Evolutionary conservation across 768 basidiomycete genomes (phyloP).

Genomic region (Suillus clintonianus): DNA sequence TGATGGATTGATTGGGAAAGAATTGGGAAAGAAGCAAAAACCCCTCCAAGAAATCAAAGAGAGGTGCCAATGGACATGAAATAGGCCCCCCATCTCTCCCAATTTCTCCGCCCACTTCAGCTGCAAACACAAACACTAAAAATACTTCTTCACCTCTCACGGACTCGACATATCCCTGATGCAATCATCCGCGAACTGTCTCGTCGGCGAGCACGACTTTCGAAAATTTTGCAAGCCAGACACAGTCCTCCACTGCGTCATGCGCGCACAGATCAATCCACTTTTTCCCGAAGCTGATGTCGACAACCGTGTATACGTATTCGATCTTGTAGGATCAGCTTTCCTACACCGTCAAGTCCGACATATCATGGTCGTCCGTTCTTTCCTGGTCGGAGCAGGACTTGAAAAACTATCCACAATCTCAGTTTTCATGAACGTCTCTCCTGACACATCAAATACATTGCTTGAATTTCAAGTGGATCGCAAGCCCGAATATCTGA

Average conservation of each 20-base stretch:
- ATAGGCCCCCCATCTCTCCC: slow-evolving; percentile 86
- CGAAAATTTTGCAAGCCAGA: slow-evolving; percentile 95
- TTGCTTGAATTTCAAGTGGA: slow-evolving; percentile 40
- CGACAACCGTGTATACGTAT: slow-evolving; percentile 47
- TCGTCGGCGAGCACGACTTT: slow-evolving; percentile 93
- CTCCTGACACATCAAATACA: slow-evolving; percentile 28
- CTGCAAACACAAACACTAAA: slow-evolving; percentile 90
- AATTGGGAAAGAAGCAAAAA: too few relatives aligned
- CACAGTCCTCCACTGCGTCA: slow-evolving; percentile 67
- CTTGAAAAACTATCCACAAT: slow-evolving; percentile 76
- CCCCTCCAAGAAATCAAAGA: too few relatives aligned
- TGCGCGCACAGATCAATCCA: slow-evolving; percentile 68
- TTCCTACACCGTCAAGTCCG: slow-evolving; percentile 96
- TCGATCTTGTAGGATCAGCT: slow-evolving; percentile 84
- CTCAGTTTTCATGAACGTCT: slow-evolving; percentile 69
- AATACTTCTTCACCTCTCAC: slow-evolving; percentile 80
- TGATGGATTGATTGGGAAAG: too few relatives aligned
- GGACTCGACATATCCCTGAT: slow-evolving; percentile 73
- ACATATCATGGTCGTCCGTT: slow-evolving; percentile 81
- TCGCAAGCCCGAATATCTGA: slow-evolving; percentile 86
- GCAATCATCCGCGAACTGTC: slow-evolving; percentile 66
- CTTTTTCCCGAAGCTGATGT: slow-evolving; percentile 17
- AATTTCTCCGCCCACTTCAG: slow-evolving; percentile 87
- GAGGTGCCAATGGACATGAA: too few relatives aligned
- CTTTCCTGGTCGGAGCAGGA: slow-evolving; percentile 84